Conservation (phyloP, 2,329 filamentous ascomycete species). For the Trichoderma sp. region DNA sequence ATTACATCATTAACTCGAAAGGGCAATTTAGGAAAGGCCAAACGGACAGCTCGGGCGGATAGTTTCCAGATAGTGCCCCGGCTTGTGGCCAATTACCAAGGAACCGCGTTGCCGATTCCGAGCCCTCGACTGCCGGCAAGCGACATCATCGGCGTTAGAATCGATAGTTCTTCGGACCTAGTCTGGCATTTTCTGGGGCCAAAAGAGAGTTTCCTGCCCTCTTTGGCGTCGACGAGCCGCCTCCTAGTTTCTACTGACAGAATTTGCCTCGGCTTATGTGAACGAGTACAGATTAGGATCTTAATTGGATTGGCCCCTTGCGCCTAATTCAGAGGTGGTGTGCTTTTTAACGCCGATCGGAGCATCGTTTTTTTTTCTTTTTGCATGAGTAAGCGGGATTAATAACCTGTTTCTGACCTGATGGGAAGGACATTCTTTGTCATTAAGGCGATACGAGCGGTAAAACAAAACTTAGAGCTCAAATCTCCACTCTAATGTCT, state of each 20-base stretch:
- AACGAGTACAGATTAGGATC: background rate
- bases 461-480: background rate
- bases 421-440: background rate
- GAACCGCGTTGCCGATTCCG: background rate
- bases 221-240: background rate
- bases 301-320: background rate
- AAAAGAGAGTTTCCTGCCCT: background rate
- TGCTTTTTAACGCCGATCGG: background rate
- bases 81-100: background rate
- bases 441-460: background rate
- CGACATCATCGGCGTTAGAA: background rate
- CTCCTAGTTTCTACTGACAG: background rate
- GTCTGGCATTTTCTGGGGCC: background rate
- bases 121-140: background rate
- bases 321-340: background rate
- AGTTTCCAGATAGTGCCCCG: background rate
- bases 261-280: slow-evolving; percentile 3
- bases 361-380: background rate
- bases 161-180: slow-evolving; percentile 6
- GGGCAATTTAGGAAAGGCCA: background rate
- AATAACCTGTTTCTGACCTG: background rate
- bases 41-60: background rate
- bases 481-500: background rate
- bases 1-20: background rate
- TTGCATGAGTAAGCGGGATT: background rate